Base-by-base conservation (phyloP, 768 basidiomycete species). In the Coprinopsis cinerea region DNA sequence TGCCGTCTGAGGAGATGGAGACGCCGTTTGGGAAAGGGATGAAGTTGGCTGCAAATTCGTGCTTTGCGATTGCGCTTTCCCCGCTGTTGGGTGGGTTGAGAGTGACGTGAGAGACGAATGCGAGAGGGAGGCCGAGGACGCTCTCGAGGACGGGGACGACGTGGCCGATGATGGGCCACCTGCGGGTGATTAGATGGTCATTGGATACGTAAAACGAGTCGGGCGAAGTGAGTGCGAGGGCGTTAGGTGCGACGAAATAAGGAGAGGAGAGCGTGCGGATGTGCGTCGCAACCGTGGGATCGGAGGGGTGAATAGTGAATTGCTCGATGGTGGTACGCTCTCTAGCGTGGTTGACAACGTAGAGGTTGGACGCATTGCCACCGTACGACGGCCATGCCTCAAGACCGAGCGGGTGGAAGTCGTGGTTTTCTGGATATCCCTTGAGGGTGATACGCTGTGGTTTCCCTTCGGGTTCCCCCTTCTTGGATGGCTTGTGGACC, bases 331-430 rank as follows among this genome's bases (percentile, higher is more conserved):
- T 76, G 20, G 83, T 82, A 23, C 69, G 63, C 30, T 70, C 55
- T 15, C 79, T 76, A 1, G 80, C 82, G 61, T 88, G 88, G 65
- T 88, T 89, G 57, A 85, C 68, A 40, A 81, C 68, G 63, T 82
- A 85, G 42, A 88, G 67, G 55, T 76, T 76, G 42, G 82, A 82
- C 3, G 68, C 42, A 42, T 74, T 69, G 2, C 76, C 73, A 7
- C 62, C 57, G 53, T 64, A 60, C 0, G 79, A 81, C 3, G 78
- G 80, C 57, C 73, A 79, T 1, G 79, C 58, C 25, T 78, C 83
- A 44, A 83, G 59, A 1, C 85, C 87, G 2, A 89, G 73, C 0
- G 87, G 86, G 56, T 88, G 87, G 57, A 88, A 89, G 56, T 81
- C 78, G 57, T 82, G 79, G 1, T 51, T 58, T 13, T 63, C 51